phyloP scores from a whole-genome alignment of 164 flowering plant species.

The Cinnamomum micranthum region DNA sequence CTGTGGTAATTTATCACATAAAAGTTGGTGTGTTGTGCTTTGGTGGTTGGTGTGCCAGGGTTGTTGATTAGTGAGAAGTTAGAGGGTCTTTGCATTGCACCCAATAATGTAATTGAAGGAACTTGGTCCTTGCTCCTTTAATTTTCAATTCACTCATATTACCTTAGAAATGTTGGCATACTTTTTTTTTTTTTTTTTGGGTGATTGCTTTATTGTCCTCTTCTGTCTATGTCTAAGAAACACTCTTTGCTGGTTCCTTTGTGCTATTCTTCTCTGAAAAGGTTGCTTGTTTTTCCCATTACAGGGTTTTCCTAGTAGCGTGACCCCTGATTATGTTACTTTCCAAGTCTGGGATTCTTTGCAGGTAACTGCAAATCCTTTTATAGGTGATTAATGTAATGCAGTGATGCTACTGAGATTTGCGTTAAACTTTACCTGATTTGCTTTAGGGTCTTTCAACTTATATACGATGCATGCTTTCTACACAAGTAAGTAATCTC shows the following conservation, averaged over 20 bases:
- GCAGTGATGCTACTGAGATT: neutral
- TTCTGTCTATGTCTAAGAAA: too few relatives aligned
- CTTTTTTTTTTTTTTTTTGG: too few relatives aligned
- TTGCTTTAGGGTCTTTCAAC: conserved; percentile 84
- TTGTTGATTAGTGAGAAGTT: too few relatives aligned
- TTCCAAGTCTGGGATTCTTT: conserved; percentile 94
- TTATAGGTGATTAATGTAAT: neutral
- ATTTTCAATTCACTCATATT: too few relatives aligned
- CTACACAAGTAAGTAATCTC: conserved; percentile 71
- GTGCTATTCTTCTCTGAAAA: neutral
- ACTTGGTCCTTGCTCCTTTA: too few relatives aligned
- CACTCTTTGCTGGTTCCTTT: neutral
- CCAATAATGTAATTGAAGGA: too few relatives aligned
- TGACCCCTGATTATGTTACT: conserved; percentile 85
- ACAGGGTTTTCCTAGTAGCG: conserved; percentile 95
- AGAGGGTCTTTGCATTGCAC: too few relatives aligned
- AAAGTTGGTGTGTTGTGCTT: too few relatives aligned
- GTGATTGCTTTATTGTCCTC: too few relatives aligned
- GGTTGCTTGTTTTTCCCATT: conserved; percentile 5
- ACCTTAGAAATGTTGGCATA: too few relatives aligned
- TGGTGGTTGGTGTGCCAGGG: too few relatives aligned
- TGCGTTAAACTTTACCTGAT: neutral
- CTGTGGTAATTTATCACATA: too few relatives aligned
- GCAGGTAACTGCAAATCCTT: conserved; percentile 48
- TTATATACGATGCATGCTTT: conserved; percentile 87